phyloP scores from a whole-genome alignment of 2,329 filamentous ascomycete genomes.

The Beauveria brongniartii region DNA sequence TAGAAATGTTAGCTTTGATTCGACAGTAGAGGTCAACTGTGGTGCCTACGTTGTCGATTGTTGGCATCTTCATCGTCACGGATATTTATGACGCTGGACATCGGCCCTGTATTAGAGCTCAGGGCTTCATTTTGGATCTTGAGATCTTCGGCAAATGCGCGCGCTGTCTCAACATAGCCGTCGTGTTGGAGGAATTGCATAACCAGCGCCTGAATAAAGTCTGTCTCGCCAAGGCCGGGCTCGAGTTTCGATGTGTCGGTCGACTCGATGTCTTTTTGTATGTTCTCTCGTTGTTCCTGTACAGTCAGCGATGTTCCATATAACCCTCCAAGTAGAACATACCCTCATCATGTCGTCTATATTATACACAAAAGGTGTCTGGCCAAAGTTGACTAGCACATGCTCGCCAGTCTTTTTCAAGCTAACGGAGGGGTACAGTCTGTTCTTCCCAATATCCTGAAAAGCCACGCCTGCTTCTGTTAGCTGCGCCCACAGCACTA shows the following conservation, averaged over 20 bases:
- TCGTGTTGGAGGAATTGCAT: slow-evolving; percentile 90
- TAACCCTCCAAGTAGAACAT: slow-evolving; percentile 22
- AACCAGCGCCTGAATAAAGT: slow-evolving; percentile 71
- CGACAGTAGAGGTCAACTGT: too few species aligned
- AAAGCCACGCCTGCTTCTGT: slow-evolving; percentile 56
- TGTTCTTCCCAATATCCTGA: slow-evolving; percentile 51
- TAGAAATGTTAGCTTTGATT: slow-evolving; percentile 28
- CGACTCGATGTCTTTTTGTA: slow-evolving; percentile 51
- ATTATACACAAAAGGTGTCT: slow-evolving; percentile 77
- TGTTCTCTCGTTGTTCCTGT: slow-evolving; percentile 51
- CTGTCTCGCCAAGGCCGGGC: slow-evolving; percentile 60
- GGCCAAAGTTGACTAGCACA: slow-evolving; percentile 57
- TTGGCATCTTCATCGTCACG: slow-evolving; percentile 80
- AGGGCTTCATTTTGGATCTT: slow-evolving; percentile 64
- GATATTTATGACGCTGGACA: slow-evolving; percentile 54
- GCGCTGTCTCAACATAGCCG: slow-evolving; percentile 88
- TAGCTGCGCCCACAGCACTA: background rate
- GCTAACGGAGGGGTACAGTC: slow-evolving; percentile 60
- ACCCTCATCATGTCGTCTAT: slow-evolving; percentile 82
- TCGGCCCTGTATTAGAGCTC: slow-evolving; percentile 44
- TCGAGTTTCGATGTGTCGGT: slow-evolving; percentile 54
- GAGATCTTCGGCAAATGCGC: slow-evolving; percentile 79
- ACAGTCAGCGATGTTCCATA: background rate
- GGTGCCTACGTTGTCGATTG: slow-evolving; percentile 67
- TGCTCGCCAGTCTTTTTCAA: slow-evolving; percentile 57